Percentiles rank a stretch among this genome's conserved stretches.
These are phyloP conservation scores for Naganishia sp. DNA, from an alignment of 1,284 basidiomycete species.

Conservation along the genomic window DNA sequence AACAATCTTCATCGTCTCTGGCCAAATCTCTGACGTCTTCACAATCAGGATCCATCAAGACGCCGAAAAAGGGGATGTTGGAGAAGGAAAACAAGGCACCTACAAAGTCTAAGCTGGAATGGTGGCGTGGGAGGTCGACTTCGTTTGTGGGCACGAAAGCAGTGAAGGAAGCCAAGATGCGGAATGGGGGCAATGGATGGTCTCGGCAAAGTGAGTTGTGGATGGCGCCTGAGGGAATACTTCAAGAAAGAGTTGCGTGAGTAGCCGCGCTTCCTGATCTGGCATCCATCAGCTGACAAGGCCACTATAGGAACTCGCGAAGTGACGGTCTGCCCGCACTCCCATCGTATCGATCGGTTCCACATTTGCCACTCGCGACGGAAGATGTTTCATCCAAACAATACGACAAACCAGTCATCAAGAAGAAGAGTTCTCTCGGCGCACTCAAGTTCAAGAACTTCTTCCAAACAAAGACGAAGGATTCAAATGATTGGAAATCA, in stretches of 20 bases:
- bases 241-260: background rate
- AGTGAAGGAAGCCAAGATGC: background rate
- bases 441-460: conserved; percentile 25
- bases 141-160: background rate
- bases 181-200: conserved; percentile 1
- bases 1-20: conserved; percentile 20
- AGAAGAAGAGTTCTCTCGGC: conserved; percentile 20
- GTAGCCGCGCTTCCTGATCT: background rate
- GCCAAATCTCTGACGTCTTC: conserved; percentile 10
- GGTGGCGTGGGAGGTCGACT: conserved; percentile 20
- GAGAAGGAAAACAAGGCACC: conserved; percentile 3
- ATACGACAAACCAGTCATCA: conserved; percentile 4
- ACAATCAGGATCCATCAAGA: conserved; percentile 17
- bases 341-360: conserved; percentile 7
- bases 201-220: conserved; percentile 20
- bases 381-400: background rate
- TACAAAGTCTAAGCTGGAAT: conserved; percentile 19
- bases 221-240: conserved; percentile 13
- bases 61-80: conserved; percentile 1
- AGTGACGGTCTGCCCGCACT: background rate
- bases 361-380: background rate
- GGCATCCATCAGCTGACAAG: background rate
- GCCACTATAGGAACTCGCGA: background rate
- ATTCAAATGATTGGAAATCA: no score
- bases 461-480: conserved; percentile 20